Conservation (phyloP, 1,139 yeast genomes). For the Protomyces pachydermus region DNA sequence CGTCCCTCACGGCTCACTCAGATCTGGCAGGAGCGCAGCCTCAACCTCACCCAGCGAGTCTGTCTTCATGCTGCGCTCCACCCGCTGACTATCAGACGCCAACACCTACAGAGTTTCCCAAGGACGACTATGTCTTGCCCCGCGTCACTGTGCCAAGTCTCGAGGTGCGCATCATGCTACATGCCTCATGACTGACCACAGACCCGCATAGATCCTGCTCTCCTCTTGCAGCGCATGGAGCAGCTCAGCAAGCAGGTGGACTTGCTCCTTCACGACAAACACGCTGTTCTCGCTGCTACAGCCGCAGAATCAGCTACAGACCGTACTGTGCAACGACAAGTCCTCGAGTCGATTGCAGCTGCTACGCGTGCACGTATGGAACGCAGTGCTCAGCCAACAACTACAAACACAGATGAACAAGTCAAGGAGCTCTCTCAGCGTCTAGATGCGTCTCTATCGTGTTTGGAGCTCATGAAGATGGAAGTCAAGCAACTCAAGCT, state of each 20-base stretch:
- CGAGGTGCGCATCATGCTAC: too few relatives aligned
- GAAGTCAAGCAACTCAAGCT: background rate
- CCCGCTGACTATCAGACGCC: background rate
- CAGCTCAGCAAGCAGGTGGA: background rate
- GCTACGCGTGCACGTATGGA: background rate
- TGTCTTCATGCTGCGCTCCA: background rate
- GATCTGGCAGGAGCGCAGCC: background rate
- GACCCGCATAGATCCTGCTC: background rate
- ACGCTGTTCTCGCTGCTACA: background rate
- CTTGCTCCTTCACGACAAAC: background rate
- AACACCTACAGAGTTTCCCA: background rate
- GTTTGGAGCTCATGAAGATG: background rate
- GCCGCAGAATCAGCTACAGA: background rate
- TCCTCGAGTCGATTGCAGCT: background rate
- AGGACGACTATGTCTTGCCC: background rate
- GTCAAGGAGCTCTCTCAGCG: background rate
- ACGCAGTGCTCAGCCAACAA: background rate
- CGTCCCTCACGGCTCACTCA: background rate
- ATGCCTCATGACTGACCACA: too few relatives aligned
- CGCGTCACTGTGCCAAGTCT: background rate
- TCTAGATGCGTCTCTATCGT: background rate
- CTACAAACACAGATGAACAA: background rate
- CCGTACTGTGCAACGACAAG: background rate
- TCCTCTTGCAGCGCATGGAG: background rate
- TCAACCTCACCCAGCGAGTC: background rate